Conservation (phyloP, 192 early-diverging fungal species). For the Backusella psychrophila region DNA sequence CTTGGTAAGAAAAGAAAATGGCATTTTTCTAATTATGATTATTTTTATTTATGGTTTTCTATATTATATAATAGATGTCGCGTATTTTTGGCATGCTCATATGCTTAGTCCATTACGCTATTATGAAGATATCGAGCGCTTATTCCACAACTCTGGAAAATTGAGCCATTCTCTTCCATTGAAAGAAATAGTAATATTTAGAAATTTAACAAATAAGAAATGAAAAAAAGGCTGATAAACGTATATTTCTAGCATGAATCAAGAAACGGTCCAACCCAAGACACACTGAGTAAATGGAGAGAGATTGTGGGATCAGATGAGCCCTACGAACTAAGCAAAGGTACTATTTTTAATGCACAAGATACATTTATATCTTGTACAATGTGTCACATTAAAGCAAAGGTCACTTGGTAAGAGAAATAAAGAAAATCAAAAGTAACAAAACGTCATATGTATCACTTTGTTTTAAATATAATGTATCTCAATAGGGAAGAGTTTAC, state of each 20-base stretch:
- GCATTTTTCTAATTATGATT: not conserved
- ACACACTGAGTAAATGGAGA: not conserved
- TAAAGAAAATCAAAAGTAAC: not conserved
- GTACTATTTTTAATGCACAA: not conserved
- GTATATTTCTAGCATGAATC: not conserved
- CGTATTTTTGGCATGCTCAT: not conserved
- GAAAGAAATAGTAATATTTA: not conserved
- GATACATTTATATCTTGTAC: conserved; percentile 1
- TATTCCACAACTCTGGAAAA: conserved; percentile 1
- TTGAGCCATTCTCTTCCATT: not conserved
- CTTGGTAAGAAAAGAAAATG: not conserved
- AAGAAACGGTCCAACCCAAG: not conserved
- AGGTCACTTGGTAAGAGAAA: not conserved
- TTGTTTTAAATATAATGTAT: not conserved
- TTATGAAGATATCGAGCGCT: not conserved
- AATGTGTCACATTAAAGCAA: conserved; percentile 7
- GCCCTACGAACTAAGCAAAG: not conserved
- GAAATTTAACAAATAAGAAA: not conserved
- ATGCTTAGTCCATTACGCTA: not conserved
- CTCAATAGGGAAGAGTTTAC: not conserved
- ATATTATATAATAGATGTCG: not conserved
- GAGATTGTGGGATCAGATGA: conserved; percentile 3
- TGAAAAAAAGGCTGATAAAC: not conserved
- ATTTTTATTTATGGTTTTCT: not conserved
- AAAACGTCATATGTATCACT: not conserved